Evolutionary conservation across 306 rosid species (phyloP).

Genomic region (Chamaecrista fasciculata): DNA sequence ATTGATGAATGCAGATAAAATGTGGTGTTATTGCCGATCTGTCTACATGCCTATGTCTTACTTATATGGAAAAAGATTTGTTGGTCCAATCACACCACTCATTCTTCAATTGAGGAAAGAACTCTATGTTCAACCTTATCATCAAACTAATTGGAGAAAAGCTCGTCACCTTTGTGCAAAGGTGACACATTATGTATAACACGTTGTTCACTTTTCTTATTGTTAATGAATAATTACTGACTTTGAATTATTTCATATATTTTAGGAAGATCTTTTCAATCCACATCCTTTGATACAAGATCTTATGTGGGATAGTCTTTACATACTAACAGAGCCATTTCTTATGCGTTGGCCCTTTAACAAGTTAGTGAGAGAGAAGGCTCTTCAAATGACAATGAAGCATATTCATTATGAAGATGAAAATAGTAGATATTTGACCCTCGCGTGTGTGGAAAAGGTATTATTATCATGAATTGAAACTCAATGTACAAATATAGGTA

Average conservation of each 20-base stretch:
- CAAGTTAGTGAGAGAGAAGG: background rate
- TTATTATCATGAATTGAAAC: background rate
- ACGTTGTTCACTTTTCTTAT: background rate
- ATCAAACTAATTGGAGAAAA: constrained; percentile 56
- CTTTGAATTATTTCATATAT: background rate
- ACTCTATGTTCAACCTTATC: constrained; percentile 50
- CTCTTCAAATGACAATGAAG: background rate
- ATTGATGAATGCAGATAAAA: constrained; percentile 75
- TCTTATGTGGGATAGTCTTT: background rate
- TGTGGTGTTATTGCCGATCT: constrained; percentile 75
- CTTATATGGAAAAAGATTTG: constrained; percentile 67
- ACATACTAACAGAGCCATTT: background rate
- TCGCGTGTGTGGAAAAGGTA: background rate
- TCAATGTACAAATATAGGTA: background rate
- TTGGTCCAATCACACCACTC: constrained; percentile 71
- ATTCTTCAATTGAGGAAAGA: constrained; percentile 61
- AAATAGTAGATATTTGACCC: constrained; percentile 21
- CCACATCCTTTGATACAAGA: constrained; percentile 43
- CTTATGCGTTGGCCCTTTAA: background rate
- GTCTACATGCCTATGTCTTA: constrained; percentile 85
- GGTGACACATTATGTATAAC: constrained; percentile 19
- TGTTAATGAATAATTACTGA: background rate
- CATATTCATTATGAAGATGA: constrained; percentile 43
- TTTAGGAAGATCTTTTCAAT: constrained; percentile 42
- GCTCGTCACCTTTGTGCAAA: constrained; percentile 61